Conservation (phyloP, 768 basidiomycete species). For the Leucocoprinus sp. region DNA sequence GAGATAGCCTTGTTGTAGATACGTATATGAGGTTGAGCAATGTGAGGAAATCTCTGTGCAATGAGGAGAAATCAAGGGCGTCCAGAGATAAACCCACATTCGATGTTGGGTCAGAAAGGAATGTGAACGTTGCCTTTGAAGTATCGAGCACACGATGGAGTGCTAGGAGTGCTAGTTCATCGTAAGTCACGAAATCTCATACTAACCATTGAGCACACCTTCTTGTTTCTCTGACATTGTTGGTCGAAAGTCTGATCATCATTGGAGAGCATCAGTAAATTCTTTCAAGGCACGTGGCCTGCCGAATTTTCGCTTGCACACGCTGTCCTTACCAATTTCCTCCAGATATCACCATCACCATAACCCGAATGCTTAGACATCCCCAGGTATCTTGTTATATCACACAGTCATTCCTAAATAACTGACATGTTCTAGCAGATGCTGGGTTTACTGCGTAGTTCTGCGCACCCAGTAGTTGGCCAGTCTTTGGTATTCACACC, state of each 20-base stretch:
- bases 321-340: conserved; percentile 12
- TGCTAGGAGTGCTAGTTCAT: conserved; percentile 22
- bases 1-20: conserved; percentile 51
- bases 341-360: conserved; percentile 3
- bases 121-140: conserved; percentile 29
- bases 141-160: conserved; percentile 27
- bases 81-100: conserved; percentile 14
- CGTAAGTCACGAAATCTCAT: not conserved
- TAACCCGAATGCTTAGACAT: conserved; percentile 20
- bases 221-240: conserved; percentile 34
- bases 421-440: not conserved
- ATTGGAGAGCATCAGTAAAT: conserved; percentile 1
- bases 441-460: conserved; percentile 11
- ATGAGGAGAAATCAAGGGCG: conserved; percentile 23
- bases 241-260: conserved; percentile 12
- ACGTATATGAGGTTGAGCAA: conserved; percentile 51
- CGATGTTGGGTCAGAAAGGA: conserved; percentile 17
- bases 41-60: conserved; percentile 50
- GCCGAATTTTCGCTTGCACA: conserved; percentile 10
- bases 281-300: conserved; percentile 8
- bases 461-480: conserved; percentile 9
- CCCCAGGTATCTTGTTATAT: not conserved
- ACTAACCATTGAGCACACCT: conserved; percentile 17
- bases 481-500: conserved; percentile 2
- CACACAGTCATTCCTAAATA: not conserved